These are phyloP conservation scores for Coemansia sp. DNA, from an alignment of 192 early-diverging fungal species.

Conservation along the genomic window DNA sequence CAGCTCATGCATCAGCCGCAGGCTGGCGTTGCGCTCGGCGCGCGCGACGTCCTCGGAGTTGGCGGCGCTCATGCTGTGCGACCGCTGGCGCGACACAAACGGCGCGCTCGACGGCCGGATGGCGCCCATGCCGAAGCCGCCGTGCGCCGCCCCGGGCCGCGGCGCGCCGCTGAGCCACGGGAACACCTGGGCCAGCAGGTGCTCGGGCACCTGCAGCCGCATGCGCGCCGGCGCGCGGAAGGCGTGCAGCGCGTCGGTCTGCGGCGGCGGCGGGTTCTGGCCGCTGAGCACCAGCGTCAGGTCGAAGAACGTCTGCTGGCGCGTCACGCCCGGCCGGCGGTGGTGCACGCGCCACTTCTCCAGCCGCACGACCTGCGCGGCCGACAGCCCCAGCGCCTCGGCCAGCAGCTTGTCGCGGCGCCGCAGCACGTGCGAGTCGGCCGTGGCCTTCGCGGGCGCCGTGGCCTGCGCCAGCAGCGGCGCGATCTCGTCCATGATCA, in stretches of 20 bases:
- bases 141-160: not conserved
- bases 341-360: conserved; percentile 54
- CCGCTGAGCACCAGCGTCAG: conserved; percentile 48
- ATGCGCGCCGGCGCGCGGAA: conserved; percentile 46
- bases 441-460: conserved; percentile 11
- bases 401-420: conserved; percentile 51
- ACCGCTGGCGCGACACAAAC: conserved; percentile 42
- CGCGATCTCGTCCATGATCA: conserved; percentile 46
- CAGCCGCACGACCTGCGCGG: conserved; percentile 48
- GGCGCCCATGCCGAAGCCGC: not conserved
- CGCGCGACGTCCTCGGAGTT: conserved; percentile 49
- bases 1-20: conserved; percentile 52
- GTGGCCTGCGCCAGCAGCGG: conserved; percentile 39
- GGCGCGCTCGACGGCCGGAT: conserved; percentile 2
- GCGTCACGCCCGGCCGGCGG: conserved; percentile 46
- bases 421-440: conserved; percentile 43
- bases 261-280: conserved; percentile 44
- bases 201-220: conserved; percentile 51
- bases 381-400: conserved; percentile 45
- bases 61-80: conserved; percentile 47
- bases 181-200: conserved; percentile 47
- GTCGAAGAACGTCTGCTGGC: conserved; percentile 54
- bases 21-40: conserved; percentile 44
- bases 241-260: conserved; percentile 22
- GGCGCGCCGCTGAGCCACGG: conserved; percentile 34